These are phyloP conservation scores for Kluyveromyces lactis DNA, from an alignment of 805 yeast genomes.

Conservation along the genomic window DNA sequence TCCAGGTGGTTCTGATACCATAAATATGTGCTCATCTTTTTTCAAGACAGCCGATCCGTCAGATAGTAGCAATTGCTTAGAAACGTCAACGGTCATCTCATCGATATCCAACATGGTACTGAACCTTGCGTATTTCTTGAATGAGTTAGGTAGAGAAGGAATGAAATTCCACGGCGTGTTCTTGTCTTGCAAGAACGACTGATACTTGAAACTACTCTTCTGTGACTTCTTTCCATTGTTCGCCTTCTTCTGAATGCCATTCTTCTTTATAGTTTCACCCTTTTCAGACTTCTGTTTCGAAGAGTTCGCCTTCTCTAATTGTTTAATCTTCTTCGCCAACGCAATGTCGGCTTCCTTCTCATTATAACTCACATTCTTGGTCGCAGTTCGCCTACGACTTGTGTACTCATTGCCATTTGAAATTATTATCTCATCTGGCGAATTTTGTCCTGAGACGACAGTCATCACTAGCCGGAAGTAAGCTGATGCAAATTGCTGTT, in stretches of 20 bases:
- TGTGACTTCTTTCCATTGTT: background rate
- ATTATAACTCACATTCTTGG: slow-evolving; percentile 20
- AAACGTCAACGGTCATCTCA: slow-evolving; percentile 30
- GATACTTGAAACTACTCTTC: slow-evolving; percentile 12
- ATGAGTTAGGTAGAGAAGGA: slow-evolving; percentile 26
- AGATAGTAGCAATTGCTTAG: slow-evolving; percentile 21
- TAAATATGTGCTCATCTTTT: slow-evolving; percentile 56
- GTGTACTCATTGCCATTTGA: background rate
- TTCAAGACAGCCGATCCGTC: slow-evolving; percentile 15
- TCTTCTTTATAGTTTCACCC: slow-evolving; percentile 4
- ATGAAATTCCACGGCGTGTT: slow-evolving; percentile 23
- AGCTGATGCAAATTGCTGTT: too few relatives aligned
- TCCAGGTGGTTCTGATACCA: slow-evolving; percentile 88
- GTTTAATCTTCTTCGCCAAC: slow-evolving; percentile 15
- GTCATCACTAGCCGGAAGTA: too few relatives aligned
- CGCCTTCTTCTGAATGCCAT: background rate
- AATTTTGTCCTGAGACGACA: too few relatives aligned
- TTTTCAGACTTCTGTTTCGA: background rate
- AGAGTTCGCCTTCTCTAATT: slow-evolving; percentile 9
- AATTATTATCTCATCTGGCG: too few relatives aligned
- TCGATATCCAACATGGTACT: slow-evolving; percentile 32
- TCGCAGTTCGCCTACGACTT: slow-evolving; percentile 13
- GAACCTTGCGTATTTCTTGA: slow-evolving; percentile 26
- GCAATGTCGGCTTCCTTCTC: slow-evolving; percentile 23
- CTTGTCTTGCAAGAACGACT: slow-evolving; percentile 20